Base-by-base conservation (phyloP, 2,329 filamentous ascomycete genomes). In the Sclerotinia subarctica region DNA sequence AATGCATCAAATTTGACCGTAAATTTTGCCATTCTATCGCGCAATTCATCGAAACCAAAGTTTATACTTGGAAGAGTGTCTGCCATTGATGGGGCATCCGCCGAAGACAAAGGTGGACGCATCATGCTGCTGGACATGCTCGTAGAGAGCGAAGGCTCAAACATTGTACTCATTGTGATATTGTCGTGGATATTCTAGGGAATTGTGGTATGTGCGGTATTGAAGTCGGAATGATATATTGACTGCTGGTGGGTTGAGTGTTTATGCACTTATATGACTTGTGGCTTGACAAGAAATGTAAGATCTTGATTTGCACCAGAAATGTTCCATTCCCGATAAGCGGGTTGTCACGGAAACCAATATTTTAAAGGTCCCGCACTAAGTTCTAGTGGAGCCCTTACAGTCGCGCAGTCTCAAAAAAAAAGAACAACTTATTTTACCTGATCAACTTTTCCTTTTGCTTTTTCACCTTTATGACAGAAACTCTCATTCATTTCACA, bases 11-110 rank as follows among this genome's bases (percentile, higher is more conserved):
- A 99, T 74, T 88, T 90, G 11, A 88, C 85, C 0, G 91, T 97
- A 78, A 99, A 99, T 71, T 91, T 92, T 66, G 90, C 86, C 95
- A 99, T 98, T 80, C 93, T 91, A 76, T 94, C 93, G 80, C 94
- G 94, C 77, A 99, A 81, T 74, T 97, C 93, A 75, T 98, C 94
- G 79, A 98, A 98, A 69, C 93, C 93, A 79, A 99, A 98, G 80
- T 97, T 93, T 79, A 96, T 91, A 78, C 86, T 92, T 47, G 95
- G 95, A 11, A 99, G 87, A 62, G 88, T 87, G 78, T 93, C 90
- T 53, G 89, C 90, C 81, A 92, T 87, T 8, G 89, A 91, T 19
- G 88, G 85, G 53, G 83, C 86, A 58, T 82, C 81, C 52, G 87
- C 82, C 42, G 85, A 82, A 71, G 86, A 80, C 21, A 86, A 85